Base-by-base conservation (phyloP, 768 basidiomycete species). In the Psilocybe subaeruginosa region DNA sequence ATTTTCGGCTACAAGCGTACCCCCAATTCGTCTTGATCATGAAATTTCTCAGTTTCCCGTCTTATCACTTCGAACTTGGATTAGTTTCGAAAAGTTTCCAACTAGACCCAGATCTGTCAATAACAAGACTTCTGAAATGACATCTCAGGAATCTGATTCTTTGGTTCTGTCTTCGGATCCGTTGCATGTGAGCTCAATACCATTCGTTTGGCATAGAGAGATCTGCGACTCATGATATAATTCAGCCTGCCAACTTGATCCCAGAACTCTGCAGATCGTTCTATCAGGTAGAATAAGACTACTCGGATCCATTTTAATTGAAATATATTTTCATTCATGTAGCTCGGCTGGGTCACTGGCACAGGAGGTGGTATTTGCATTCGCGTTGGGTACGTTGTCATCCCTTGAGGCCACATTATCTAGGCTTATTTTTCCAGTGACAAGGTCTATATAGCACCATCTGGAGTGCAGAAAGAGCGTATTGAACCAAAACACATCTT, bases 321-420 rank as follows among this genome's bases (percentile, higher is more conserved):
- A 23, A 49, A 64, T 23, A 67, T 56, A 27, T 54, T 27, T 43
- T n/a, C 50, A 41, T 27, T 45, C 33, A 23, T 53, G 16, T 55
- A 81, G 77, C 83, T 95, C 19, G 94, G 94, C 12, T 95, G 94
- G 94, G 94, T 95, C 1, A 95, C 93, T 2, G 93, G 94, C 14
- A 95, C 94, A 2, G 93, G 93, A 5, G 87, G 87, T 27, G 91
- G 91, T 0, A 92, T 92, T 61, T 87, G 85, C 62, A 93, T 93
- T 62, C 84, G 90, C 17, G 72, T 79, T 46, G 87, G 82, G 91
- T 90, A 62, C 12, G 85, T 61, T 16, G 17, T 45, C 29, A 30
- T 56, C 23, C n/a, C 45, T 4, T 19, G 14, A 19, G 46, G 35
- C 7, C 52, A 3, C 3, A 9, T 48, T 51, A 31, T 41, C 46